Conservation (phyloP, 257 asterid genomes). For the Solanum pennellii region DNA sequence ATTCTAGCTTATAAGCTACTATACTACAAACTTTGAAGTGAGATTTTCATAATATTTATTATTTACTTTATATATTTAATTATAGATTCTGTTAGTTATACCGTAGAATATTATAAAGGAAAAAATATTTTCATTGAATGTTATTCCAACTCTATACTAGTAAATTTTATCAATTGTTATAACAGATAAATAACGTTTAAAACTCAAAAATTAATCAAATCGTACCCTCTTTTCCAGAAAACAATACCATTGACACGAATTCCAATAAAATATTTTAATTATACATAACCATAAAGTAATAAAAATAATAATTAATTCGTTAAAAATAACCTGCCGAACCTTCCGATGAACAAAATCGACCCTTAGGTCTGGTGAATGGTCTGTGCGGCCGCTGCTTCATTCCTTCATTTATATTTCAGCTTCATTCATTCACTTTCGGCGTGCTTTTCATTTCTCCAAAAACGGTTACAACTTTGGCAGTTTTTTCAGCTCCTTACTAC, state of each 20-base stretch:
- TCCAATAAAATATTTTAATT: too few species aligned
- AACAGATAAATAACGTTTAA: not conserved
- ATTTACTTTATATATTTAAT: too few species aligned
- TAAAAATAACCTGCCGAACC: not conserved
- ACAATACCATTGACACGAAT: not conserved
- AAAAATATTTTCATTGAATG: too few species aligned
- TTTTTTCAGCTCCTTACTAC: not conserved
- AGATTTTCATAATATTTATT: too few species aligned
- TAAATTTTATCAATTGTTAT: too few species aligned
- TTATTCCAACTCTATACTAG: not conserved
- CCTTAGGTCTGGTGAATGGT: not conserved
- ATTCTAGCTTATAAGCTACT: not conserved
- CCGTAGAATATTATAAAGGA: not conserved
- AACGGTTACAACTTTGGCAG: not conserved
- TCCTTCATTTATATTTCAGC: not conserved
- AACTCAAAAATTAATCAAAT: not conserved
- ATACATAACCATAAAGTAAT: not conserved
- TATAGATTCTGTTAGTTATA: not conserved
- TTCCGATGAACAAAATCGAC: not conserved
- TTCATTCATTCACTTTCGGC: not conserved
- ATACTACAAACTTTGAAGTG: not conserved
- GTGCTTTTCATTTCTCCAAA: not conserved
- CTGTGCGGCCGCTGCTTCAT: not conserved
- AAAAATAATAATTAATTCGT: too few species aligned
- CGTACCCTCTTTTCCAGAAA: too few species aligned